phyloP scores from a whole-genome alignment of 2,329 filamentous ascomycete genomes.

The Cercospora canescens region DNA sequence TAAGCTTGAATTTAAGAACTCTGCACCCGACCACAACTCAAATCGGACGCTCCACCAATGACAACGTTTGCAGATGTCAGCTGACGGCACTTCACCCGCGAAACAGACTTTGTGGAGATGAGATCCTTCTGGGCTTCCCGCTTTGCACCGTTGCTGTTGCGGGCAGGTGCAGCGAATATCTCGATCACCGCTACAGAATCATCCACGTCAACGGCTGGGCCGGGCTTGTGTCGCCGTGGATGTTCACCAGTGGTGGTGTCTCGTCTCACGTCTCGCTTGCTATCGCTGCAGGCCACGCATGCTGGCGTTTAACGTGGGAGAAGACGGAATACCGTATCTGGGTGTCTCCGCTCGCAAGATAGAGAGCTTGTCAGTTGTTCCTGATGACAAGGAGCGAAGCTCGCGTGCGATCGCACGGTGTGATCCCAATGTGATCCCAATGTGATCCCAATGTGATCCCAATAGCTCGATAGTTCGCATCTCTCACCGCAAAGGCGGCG shows the following conservation, averaged over 20 bases:
- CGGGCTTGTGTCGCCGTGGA: background rate
- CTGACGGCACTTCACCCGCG: background rate
- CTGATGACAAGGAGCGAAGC: background rate
- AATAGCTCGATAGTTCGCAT: background rate
- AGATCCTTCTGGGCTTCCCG: background rate
- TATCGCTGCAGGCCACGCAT: background rate
- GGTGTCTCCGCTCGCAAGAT: background rate
- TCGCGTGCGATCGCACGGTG: background rate
- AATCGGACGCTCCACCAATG: background rate
- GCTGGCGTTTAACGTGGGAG: background rate
- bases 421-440: no score
- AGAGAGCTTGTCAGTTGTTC: no score
- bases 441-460: background rate
- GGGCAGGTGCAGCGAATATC: background rate
- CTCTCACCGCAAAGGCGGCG: background rate
- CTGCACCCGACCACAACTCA: background rate
- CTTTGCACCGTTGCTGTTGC: background rate
- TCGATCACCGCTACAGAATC: conserved; percentile 5
- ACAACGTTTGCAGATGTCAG: background rate
- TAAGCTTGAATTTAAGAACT: conserved; percentile 14
- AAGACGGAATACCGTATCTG: background rate
- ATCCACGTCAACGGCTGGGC: conserved; percentile 9
- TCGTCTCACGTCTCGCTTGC: background rate
- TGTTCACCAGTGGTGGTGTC: background rate
- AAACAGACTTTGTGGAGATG: conserved; percentile 2